These are phyloP conservation scores for Pythium dissimile DNA, from an alignment of 352 stramenopile genomes.

Conservation along the genomic window DNA sequence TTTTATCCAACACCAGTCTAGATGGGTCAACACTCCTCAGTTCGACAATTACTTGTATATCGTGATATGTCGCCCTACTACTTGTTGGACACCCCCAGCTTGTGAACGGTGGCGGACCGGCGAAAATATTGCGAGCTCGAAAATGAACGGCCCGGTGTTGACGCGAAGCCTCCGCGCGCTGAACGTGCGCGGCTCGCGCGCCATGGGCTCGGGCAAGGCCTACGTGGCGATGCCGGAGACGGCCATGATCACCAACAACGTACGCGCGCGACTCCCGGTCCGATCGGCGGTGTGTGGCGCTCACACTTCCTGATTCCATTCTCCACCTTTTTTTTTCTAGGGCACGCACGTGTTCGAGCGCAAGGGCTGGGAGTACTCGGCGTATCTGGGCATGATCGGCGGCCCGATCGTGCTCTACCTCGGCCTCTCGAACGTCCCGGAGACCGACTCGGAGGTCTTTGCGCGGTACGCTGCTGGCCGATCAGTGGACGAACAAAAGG, in stretches of 20 bases:
- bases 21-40: too few relatives aligned
- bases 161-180: constrained; percentile 31
- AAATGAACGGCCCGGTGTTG: constrained; percentile 35
- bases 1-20: too few relatives aligned
- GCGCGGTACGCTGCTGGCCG: constrained; percentile 44
- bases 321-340: constrained; percentile 22
- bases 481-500: background rate
- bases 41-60: too few relatives aligned
- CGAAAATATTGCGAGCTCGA: constrained; percentile 6
- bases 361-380: constrained; percentile 85
- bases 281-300: background rate
- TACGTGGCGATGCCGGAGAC: constrained; percentile 84
- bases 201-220: constrained; percentile 51
- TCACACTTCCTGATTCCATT: background rate
- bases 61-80: constrained; percentile 12
- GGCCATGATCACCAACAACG: constrained; percentile 85
- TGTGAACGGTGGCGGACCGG: constrained; percentile 21
- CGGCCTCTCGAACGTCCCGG: constrained; percentile 71
- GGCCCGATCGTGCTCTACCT: constrained; percentile 71
- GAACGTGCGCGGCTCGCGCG: constrained; percentile 34
- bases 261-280: constrained; percentile 25
- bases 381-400: constrained; percentile 71
- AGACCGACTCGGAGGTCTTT: constrained; percentile 83
- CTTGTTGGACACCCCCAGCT: constrained; percentile 11
- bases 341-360: constrained; percentile 72